Conservation (phyloP, 495 filamentous ascomycete genomes). For the Amphirosellinia nigrospora region DNA sequence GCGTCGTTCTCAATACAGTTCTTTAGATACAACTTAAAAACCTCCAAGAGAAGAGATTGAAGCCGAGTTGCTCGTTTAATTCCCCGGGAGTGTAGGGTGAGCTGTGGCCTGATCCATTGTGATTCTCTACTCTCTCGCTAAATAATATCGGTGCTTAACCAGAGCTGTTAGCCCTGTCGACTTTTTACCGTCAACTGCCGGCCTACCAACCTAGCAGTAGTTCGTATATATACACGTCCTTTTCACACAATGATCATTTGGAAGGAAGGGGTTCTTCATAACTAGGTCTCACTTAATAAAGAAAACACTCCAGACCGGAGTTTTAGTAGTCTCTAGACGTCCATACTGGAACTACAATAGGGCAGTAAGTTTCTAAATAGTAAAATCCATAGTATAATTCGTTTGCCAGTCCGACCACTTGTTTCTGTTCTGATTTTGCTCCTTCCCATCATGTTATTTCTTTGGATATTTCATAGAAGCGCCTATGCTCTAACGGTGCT, state of each 20-base stretch:
- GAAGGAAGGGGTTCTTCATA: neutral
- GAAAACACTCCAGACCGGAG: neutral
- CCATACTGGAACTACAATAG: neutral
- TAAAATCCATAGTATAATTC: neutral
- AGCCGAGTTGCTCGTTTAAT: neutral
- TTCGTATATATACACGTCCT: neutral
- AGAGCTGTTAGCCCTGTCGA: neutral
- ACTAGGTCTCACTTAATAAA: neutral
- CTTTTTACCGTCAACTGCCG: neutral
- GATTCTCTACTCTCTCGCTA: too few species aligned
- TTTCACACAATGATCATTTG: neutral
- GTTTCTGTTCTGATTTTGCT: neutral
- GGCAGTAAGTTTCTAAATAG: neutral
- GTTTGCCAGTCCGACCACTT: neutral
- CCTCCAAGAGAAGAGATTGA: neutral
- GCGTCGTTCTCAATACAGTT: neutral
- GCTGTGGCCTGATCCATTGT: neutral
- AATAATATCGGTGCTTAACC: neutral
- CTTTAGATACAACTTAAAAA: neutral
- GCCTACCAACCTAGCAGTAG: neutral
- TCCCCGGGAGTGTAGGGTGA: neutral
- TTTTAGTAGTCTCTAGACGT: neutral
- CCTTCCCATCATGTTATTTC: neutral
- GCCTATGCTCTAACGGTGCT: neutral
- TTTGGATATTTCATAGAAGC: neutral